These are phyloP conservation scores for Citrus sp. DNA, from an alignment of 345 rosid genomes.

Conservation along the genomic window DNA sequence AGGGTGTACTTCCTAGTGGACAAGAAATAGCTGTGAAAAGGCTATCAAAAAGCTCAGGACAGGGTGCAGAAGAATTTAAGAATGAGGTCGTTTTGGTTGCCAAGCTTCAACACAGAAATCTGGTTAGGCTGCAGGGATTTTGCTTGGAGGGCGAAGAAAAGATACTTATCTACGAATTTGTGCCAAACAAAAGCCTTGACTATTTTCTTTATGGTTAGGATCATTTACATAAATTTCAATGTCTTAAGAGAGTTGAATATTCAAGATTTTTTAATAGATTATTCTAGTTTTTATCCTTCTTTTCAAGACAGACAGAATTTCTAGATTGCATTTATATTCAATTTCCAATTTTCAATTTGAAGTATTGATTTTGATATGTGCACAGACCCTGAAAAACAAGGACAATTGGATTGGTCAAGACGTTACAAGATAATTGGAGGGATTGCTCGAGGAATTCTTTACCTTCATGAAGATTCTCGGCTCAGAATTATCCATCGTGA, in stretches of 20 bases:
- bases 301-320: neutral
- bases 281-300: too few species aligned
- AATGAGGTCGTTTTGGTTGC: constrained; percentile 43
- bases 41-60: constrained; percentile 32
- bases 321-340: neutral
- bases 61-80: constrained; percentile 46
- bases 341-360: neutral
- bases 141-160: constrained; percentile 46
- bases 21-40: constrained; percentile 48
- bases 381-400: constrained; percentile 27
- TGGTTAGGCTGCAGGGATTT: constrained; percentile 42
- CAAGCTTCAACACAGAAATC: constrained; percentile 51
- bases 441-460: constrained; percentile 55
- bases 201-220: constrained; percentile 28
- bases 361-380: neutral
- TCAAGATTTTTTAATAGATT: neutral
- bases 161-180: constrained; percentile 51
- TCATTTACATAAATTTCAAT: neutral
- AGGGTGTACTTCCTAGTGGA: constrained; percentile 43
- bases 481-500: constrained; percentile 52
- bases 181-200: too few species aligned
- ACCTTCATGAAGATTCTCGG: constrained; percentile 52
- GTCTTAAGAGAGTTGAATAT: neutral
- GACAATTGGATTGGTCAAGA: constrained; percentile 41
- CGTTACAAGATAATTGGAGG: constrained; percentile 46